Evolutionary conservation across 2,329 filamentous ascomycete genomes (phyloP).

Genomic region (Penicillium vulpinum): DNA sequence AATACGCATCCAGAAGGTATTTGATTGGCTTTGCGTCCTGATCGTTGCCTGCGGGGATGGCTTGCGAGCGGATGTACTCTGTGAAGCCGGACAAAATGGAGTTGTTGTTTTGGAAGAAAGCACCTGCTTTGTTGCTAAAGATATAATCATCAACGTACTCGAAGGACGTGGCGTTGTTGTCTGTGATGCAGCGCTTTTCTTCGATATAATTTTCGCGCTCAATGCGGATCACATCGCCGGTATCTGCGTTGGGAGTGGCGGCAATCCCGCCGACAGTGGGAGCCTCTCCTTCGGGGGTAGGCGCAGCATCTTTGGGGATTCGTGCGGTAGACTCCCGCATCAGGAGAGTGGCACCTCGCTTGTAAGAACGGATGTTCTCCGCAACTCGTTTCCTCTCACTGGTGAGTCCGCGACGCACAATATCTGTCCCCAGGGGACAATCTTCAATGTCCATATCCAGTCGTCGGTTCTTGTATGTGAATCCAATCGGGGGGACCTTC

Average conservation of each 20-base stretch:
- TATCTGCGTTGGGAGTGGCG: conserved; percentile 32
- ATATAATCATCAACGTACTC: conserved; percentile 84
- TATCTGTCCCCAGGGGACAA: conserved; percentile 89
- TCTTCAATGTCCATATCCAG: conserved; percentile 92
- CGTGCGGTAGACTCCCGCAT: conserved; percentile 81
- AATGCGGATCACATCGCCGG: conserved; percentile 52
- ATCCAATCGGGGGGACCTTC: conserved; percentile 80
- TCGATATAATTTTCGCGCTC: conserved; percentile 66
- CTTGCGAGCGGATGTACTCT: conserved; percentile 77
- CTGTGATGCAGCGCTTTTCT: conserved; percentile 84
- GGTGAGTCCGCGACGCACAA: conserved; percentile 75
- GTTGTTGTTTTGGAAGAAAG: conserved; percentile 99
- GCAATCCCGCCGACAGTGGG: conserved; percentile 25
- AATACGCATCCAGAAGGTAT: conserved; percentile 97
- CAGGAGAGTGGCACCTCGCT: conserved; percentile 81
- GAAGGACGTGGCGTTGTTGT: conserved; percentile 76
- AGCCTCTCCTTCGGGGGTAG: conserved; percentile 15
- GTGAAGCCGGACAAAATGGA: conserved; percentile 89
- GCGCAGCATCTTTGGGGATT: conserved; percentile 32
- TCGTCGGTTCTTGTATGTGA: conserved; percentile 80
- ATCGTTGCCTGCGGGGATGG: conserved; percentile 56
- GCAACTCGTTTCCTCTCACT: conserved; percentile 75
- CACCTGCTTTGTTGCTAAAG: conserved; percentile 88
- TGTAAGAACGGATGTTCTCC: conserved; percentile 69
- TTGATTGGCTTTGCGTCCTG: conserved; percentile 57